Evolutionary conservation across 2,329 filamentous ascomycete genomes (phyloP).

Genomic region (Pseudophaeomoniella oleicola): DNA sequence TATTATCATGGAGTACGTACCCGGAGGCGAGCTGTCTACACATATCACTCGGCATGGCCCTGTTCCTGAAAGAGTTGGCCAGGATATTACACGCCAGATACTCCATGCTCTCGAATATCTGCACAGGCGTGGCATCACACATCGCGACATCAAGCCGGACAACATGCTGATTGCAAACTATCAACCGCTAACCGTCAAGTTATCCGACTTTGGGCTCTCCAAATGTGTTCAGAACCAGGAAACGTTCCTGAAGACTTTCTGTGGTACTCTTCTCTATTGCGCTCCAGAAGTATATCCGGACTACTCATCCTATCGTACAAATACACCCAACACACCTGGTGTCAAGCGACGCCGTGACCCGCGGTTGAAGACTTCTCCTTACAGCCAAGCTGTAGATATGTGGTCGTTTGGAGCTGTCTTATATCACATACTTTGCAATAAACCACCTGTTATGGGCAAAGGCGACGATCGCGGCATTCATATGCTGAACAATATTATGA

Average conservation of each 20-base stretch:
- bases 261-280: conserved; percentile 88
- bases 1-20: conserved; percentile 93
- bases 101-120: conserved; percentile 74
- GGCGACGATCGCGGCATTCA: conserved; percentile 62
- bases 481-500: conserved; percentile 74
- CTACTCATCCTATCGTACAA: conserved; percentile 49
- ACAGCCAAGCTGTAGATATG: conserved; percentile 84
- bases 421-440: conserved; percentile 68
- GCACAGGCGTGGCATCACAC: conserved; percentile 77
- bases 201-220: conserved; percentile 92
- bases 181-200: conserved; percentile 66
- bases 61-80: conserved; percentile 55
- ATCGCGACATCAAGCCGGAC: conserved; percentile 97
- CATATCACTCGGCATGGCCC: conserved; percentile 47
- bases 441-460: conserved; percentile 67
- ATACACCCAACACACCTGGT: conserved; percentile 34
- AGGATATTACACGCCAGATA: conserved; percentile 53
- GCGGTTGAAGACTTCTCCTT: conserved; percentile 43
- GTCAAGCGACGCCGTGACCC: conserved; percentile 43
- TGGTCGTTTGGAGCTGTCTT: conserved; percentile 93
- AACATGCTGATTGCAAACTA: conserved; percentile 75
- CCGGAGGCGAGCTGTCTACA: conserved; percentile 66
- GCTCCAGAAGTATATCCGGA: conserved; percentile 93
- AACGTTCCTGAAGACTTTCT: conserved; percentile 91
- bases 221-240: conserved; percentile 85